Percentiles rank a stretch among this genome's conserved stretches.
These are phyloP conservation scores for Xylaria telfairii DNA, from an alignment of 495 filamentous ascomycete species.

Conservation along the genomic window DNA sequence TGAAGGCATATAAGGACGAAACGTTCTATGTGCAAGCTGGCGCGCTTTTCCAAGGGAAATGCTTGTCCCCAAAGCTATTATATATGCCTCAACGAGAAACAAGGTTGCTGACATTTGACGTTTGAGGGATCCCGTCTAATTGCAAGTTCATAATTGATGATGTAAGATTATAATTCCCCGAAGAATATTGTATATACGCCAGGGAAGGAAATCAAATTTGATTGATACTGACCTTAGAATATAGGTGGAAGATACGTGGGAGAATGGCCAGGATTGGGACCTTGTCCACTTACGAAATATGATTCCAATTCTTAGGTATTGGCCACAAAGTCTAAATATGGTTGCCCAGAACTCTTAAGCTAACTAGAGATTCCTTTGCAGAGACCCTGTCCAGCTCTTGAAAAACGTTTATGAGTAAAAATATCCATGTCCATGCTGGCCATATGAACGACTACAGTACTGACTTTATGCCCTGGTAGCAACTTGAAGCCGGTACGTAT, in stretches of 20 bases:
- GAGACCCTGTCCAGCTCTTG: slow-evolving; percentile 40
- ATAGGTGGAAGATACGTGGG: slow-evolving; percentile 59
- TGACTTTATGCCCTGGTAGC: slow-evolving; percentile 28
- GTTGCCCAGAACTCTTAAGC: background rate
- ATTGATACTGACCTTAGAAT: background rate
- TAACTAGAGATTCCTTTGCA: background rate
- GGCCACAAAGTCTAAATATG: slow-evolving; percentile 20
- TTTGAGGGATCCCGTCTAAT: slow-evolving; percentile 58
- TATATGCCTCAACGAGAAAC: background rate
- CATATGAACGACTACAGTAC: slow-evolving; percentile 21
- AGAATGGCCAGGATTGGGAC: slow-evolving; percentile 61
- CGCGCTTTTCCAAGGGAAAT: background rate
- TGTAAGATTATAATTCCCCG: slow-evolving; percentile 32
- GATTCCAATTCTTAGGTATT: slow-evolving; percentile 56
- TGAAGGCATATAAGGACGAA: background rate
- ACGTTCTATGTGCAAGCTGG: background rate
- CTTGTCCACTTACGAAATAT: slow-evolving; percentile 61
- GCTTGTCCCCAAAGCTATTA: background rate
- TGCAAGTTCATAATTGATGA: slow-evolving; percentile 68
- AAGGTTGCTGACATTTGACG: background rate
- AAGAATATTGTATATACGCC: background rate
- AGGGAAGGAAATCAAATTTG: background rate
- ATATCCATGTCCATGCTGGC: background rate
- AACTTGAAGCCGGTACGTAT: slow-evolving; percentile 48
- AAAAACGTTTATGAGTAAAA: slow-evolving; percentile 43